Evolutionary conservation across 1,139 yeast species (phyloP).

Genomic region (Yamadazyma sp.): DNA sequence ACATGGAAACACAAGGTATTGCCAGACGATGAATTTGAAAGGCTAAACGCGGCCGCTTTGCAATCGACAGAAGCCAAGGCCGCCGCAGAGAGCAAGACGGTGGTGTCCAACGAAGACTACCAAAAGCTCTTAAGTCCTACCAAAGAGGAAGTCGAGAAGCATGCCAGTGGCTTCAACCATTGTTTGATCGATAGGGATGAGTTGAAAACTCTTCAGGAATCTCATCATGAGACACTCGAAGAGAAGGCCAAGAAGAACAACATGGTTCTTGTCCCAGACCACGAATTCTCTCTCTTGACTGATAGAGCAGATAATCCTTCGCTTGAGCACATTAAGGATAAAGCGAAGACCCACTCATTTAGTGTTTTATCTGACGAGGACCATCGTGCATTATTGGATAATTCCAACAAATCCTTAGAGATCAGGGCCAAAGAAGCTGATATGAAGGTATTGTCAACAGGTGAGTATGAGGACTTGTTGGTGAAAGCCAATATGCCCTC

Average conservation of each 20-base stretch:
- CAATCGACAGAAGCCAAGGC: constrained; percentile 22
- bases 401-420: constrained; percentile 21
- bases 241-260: constrained; percentile 13
- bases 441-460: constrained; percentile 20
- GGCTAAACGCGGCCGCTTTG: constrained; percentile 11
- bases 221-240: constrained; percentile 16
- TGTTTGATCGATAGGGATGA: constrained; percentile 20
- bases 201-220: constrained; percentile 6
- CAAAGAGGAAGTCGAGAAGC: constrained; percentile 17
- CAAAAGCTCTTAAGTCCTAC: constrained; percentile 19
- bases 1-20: constrained; percentile 15
- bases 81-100: constrained; percentile 16
- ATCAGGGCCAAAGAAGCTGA: constrained; percentile 24
- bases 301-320: constrained; percentile 23
- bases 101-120: constrained; percentile 20
- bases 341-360: constrained; percentile 19
- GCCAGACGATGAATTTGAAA: constrained; percentile 9
- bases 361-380: constrained; percentile 10
- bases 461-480: constrained; percentile 34
- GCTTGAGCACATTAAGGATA: constrained; percentile 23
- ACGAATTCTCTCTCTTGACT: constrained; percentile 17
- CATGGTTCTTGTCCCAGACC: constrained; percentile 19
- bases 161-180: constrained; percentile 19
- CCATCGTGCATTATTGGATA: constrained; percentile 11
- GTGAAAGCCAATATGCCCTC: constrained; percentile 40